Evolutionary conservation across 2,329 filamentous ascomycete genomes (phyloP), one percentile per base, ranked within the genome.

Genomic region (Blastomyces emzantsi): DNA sequence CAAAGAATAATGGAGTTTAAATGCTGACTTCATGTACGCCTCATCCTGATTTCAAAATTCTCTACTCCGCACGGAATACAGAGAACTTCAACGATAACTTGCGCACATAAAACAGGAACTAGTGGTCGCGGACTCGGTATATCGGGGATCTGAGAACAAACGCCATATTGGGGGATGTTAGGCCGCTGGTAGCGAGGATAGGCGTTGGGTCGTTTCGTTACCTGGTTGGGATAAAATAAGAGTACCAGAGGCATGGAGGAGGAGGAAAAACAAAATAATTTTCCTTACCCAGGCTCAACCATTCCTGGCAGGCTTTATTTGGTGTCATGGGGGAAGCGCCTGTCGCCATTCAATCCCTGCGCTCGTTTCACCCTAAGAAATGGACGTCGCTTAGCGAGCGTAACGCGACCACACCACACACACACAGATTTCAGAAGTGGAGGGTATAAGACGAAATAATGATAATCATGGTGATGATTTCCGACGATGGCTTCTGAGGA

Each of bases 341-440:
- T 60, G 25, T 60, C 2, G 41, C 39, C 17, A 0, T 58, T 43
- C n/a, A n/a, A 60, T 47, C 41, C 57, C 57, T 58, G 33, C 15
- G 9, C 9, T n/a, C 11, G 36, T 58, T 58, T 43, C 36, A 58
- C 28, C n/a, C n/a, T 57, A 25, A 17, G 7, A 28, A 2, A 60
- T 60, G 57, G n/a, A 60, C 2, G 57, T 60, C 25, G 39, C 57
- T 58, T 60, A 60, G 57, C 45, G 57, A 25, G 25, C 17, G 19
- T 59, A 41, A 60, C 43, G 41, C 43, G 22, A 60, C 39, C 57
- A 47, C 57, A 45, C 55, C 55, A 58, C 55, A 57, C 56, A n/a
- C 56, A 59, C 56, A 59, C 39, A 60, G 57, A 47, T n/a, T 47
- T 5, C 11, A 9, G 15, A 58, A 0, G 28, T 2, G 41, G 11